Percentiles rank a stretch among this genome's conserved stretches.
phyloP scores from a whole-genome alignment of 441 rosid genomes.

The Aquilaria agallochum region DNA sequence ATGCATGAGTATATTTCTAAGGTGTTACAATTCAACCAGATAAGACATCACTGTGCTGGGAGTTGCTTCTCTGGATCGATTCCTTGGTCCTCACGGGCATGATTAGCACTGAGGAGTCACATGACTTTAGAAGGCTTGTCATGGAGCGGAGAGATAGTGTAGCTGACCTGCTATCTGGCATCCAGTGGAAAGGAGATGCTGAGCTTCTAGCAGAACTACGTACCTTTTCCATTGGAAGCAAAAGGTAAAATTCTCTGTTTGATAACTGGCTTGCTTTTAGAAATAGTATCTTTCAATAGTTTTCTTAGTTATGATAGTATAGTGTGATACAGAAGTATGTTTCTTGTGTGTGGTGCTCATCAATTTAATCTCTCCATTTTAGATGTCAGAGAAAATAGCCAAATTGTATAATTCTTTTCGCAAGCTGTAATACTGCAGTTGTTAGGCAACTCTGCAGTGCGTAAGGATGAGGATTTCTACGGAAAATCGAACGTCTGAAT shows the following conservation, averaged over 20 bases:
- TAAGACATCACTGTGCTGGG: constrained; percentile 44
- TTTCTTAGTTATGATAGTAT: too few species aligned
- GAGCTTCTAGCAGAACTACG: constrained; percentile 59
- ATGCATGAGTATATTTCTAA: constrained; percentile 2
- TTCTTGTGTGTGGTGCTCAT: too few species aligned
- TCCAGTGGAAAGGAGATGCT: constrained; percentile 44
- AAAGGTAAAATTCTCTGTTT: constrained; percentile 34
- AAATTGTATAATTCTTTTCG: too few species aligned
- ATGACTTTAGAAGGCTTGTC: constrained; percentile 49
- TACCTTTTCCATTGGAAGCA: constrained; percentile 37
- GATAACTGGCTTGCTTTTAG: too few species aligned
- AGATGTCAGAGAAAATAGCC: too few species aligned
- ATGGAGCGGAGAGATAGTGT: constrained; percentile 39
- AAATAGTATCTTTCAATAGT: too few species aligned
- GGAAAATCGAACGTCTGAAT: too few species aligned
- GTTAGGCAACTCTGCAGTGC: too few species aligned
- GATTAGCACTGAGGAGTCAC: constrained; percentile 54
- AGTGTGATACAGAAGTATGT: too few species aligned
- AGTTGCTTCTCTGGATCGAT: constrained; percentile 72
- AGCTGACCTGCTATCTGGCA: constrained; percentile 40
- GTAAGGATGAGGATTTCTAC: too few species aligned
- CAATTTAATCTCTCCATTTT: too few species aligned
- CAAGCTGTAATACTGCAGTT: too few species aligned
- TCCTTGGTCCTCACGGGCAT: constrained; percentile 66
- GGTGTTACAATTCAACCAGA: constrained; percentile 32